These are phyloP conservation scores for Rutstroemia sp. DNA, from an alignment of 2,329 filamentous ascomycete genomes.

Conservation along the genomic window DNA sequence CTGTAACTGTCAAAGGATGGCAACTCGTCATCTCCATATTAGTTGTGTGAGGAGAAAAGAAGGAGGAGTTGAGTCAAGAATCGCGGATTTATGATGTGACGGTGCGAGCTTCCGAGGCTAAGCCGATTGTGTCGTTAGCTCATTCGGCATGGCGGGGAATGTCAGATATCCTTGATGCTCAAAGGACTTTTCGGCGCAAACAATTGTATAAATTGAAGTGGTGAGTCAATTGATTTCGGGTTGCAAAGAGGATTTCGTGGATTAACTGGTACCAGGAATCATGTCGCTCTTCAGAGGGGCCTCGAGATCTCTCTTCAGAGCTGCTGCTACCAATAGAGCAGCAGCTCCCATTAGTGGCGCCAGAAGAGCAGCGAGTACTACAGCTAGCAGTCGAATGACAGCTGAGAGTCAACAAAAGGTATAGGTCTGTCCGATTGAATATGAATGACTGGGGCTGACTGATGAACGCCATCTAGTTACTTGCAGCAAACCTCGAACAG, in stretches of 20 bases:
- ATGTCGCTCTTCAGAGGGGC: conserved; percentile 29
- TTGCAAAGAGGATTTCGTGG: background rate
- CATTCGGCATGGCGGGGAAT: conserved; percentile 2
- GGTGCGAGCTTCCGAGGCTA: background rate
- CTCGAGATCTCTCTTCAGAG: conserved; percentile 20
- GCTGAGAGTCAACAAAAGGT: conserved; percentile 55
- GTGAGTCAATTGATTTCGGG: background rate
- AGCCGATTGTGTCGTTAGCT: background rate
- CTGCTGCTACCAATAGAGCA: conserved; percentile 16
- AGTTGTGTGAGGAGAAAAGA: conserved; percentile 56
- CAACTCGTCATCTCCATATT: conserved; percentile 74
- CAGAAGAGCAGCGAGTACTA: conserved; percentile 22
- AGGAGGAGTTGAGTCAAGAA: background rate
- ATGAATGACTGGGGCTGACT: conserved; percentile 4
- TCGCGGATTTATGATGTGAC: background rate
- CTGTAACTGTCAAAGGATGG: conserved; percentile 45
- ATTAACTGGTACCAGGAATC: conserved; percentile 10
- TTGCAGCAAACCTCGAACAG: conserved; percentile 70
- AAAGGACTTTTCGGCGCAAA: background rate
- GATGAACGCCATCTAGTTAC: conserved; percentile 47
- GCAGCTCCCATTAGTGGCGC: conserved; percentile 18
- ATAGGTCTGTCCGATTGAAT: background rate
- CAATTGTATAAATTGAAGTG: conserved; percentile 4
- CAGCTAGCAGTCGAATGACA: conserved; percentile 20
- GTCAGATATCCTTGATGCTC: background rate